phyloP scores from a whole-genome alignment of 805 yeast species.

The Metschnikowia rubicola region DNA sequence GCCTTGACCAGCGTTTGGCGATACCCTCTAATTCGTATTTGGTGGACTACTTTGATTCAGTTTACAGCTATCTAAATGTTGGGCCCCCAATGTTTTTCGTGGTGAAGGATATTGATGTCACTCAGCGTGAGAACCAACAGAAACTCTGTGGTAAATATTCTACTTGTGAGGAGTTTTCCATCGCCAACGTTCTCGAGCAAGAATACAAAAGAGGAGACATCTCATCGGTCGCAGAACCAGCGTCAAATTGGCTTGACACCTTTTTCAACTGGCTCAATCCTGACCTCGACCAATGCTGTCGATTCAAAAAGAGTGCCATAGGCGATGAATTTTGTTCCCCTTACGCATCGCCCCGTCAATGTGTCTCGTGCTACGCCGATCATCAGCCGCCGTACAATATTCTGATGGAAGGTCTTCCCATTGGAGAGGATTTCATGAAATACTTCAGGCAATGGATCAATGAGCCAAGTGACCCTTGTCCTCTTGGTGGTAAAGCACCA shows the following conservation, averaged over 20 bases:
- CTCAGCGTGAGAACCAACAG: constrained; percentile 60
- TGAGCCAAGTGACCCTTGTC: constrained; percentile 85
- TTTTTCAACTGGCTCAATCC: constrained; percentile 86
- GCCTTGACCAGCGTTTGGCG: constrained; percentile 87
- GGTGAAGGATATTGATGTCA: constrained; percentile 63
- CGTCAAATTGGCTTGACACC: constrained; percentile 92
- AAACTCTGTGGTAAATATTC: constrained; percentile 84
- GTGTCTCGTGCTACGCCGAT: constrained; percentile 67
- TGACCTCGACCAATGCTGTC: constrained; percentile 78
- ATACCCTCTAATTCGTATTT: constrained; percentile 81
- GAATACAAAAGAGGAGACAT: constrained; percentile 65
- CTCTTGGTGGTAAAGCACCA: constrained; percentile 94
- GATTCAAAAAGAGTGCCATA: constrained; percentile 46
- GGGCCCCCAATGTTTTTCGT: constrained; percentile 94
- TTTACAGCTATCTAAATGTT: constrained; percentile 67
- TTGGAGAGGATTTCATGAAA: constrained; percentile 61
- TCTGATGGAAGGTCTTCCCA: constrained; percentile 82
- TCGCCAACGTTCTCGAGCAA: constrained; percentile 79
- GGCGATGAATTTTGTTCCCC: constrained; percentile 61
- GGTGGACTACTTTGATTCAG: constrained; percentile 73
- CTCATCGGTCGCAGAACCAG: constrained; percentile 75
- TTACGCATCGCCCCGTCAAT: constrained; percentile 61
- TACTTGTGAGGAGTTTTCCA: constrained; percentile 72
- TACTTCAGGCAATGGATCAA: constrained; percentile 80
- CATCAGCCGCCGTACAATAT: constrained; percentile 62